Base-by-base conservation (phyloP, 2,329 filamentous ascomycete genomes). In the Alternaria sp. region DNA sequence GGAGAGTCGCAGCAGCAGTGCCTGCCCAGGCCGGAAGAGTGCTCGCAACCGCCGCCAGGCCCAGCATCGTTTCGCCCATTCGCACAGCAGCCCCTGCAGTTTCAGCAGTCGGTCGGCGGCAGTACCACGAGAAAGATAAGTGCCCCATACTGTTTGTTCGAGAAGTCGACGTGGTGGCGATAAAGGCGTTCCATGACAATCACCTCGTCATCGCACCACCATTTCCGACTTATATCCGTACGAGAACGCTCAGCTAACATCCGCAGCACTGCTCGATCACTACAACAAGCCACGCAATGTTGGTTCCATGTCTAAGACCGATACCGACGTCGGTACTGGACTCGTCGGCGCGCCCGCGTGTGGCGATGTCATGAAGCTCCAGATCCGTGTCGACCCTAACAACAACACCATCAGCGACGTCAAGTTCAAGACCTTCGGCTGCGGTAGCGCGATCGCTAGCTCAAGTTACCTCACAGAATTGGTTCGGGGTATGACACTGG, bases 361-460 rank as follows among this genome's bases (percentile, higher is more conserved):
- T 77, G 93, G 93, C 80, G 93, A 97, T 79, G 93, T 97, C 63
- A 96, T 97, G 91, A 95, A 95, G 81, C 86, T 97, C 34, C 92
- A 96, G 83, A 97, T 97, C 81, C 90, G 92, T 60, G 94, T 97
- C 73, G 93, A 97, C 81, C 92, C 92, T 67, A 86, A 90, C 72
- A 92, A 89, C 74, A 92, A 95, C 79, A 94, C 89, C 71, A 97
- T 97, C 78, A 90, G 89, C 72, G 94, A 97, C 73, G 94, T 97
- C 78, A 95, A 96, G 82, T 97, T 97, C 88, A 97, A 97, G 89
- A 97, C 94, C 0, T 97, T 97, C 77, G 94, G 94, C 53, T 97
- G 94, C 79, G 94, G 94, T 57, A 93, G 90, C 30, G 95, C 95
- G 67, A 99, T 99, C 81, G 95, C 95, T 44, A 94, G 91, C 66